Conservation (phyloP, 768 basidiomycete genomes). For the Lentinula sp. region DNA sequence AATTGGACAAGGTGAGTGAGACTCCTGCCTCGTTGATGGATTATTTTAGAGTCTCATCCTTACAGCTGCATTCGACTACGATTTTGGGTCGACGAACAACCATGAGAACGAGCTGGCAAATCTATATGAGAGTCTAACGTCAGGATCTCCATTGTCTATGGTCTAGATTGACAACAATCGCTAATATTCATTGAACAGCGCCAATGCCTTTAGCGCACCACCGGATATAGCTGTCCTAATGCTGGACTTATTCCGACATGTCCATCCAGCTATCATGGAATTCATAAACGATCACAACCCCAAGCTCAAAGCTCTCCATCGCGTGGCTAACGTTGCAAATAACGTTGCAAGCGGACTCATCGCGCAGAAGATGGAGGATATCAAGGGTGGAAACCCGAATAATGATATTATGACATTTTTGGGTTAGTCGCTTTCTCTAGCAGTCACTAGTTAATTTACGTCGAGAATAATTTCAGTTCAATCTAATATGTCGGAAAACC, state of each 20-base stretch:
- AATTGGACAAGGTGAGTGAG: constrained; percentile 26
- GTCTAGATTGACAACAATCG: background rate
- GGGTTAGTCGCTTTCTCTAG: constrained; percentile 13
- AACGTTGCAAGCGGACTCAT: constrained; percentile 2
- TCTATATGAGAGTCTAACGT: constrained; percentile 32
- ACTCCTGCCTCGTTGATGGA: background rate
- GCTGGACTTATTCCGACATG: background rate
- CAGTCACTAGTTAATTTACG: background rate
- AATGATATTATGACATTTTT: constrained; percentile 30
- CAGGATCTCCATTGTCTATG: constrained; percentile 7
- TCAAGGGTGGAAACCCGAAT: background rate
- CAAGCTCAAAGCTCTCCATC: background rate
- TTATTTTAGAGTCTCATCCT: background rate
- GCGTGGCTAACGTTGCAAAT: background rate
- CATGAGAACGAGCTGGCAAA: constrained; percentile 28
- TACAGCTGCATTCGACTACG: constrained; percentile 30
- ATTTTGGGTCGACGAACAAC: constrained; percentile 33
- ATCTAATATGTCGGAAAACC: constrained; percentile 13
- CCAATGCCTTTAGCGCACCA: constrained; percentile 18
- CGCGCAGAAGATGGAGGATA: background rate
- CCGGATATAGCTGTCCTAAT: background rate
- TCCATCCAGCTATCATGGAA: constrained; percentile 16
- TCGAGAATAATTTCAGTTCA: constrained; percentile 3
- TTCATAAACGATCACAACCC: constrained; percentile 10
- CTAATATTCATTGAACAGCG: background rate